Base-by-base conservation (phyloP, 2,329 filamentous ascomycete species). In the Cordyceps sp. region DNA sequence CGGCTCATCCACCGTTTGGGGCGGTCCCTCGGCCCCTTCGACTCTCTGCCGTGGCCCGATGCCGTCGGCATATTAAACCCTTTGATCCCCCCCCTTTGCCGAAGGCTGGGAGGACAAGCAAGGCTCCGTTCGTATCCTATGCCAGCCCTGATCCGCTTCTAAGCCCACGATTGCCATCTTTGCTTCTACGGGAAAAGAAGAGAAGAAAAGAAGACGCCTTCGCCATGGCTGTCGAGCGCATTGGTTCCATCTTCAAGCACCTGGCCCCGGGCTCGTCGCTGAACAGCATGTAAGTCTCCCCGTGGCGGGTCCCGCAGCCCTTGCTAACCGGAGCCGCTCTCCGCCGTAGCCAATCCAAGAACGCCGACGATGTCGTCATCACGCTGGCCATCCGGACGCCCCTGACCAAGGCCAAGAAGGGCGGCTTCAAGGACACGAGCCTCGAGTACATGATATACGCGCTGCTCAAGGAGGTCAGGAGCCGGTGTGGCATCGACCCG, bases 291-390 rank as follows among this genome's bases (percentile, higher is more conserved):
- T 93, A 70, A 65, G 78, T 26, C 16, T 24, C 28, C 13, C 23
- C 18, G 20, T 23, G 17, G 14, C 19, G 18, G 12, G 5, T 8
- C 31, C 23, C 10, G n/a, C 26, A 21, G 15, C 14, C 15, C 4
- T n/a, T 17, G 17, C 29, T 36, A 27, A 33, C 25, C n/a, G 36
- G n/a, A 2, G 5, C 10, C n/a, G 12, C 6, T n/a, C 10, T 10
- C 5, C 18, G 5, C 10, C 15, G 9, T 13, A 93, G 85, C 50
- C 85, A 82, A 36, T 75, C 82, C 45, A 86, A 96, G 66, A 92
- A 93, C 57, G 73, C 86, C 44, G 88, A 96, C 54, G 90, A 98
- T 63, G 69, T 98, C 33, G 90, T 98, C 53, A 93, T 96, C 50
- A 98, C 90, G 7, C 73, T 92, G 36, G 88, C 88, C 19, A 65